phyloP scores from a whole-genome alignment of 306 rosid species.

The Medicago truncatula region MtrunA17r5.0-ANR NC_053047.1:5270001-5270500 shows the following conservation, averaged over 20 bases:
- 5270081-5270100: conserved; percentile 83
- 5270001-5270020: conserved; percentile 88
- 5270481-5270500: conserved; percentile 51
- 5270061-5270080: conserved; percentile 82
- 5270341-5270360: conserved; percentile 71
- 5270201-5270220: conserved; percentile 84
- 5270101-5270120: conserved; percentile 87
- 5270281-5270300: conserved; percentile 90
- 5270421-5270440: conserved; percentile 35
- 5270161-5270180: conserved; percentile 67
- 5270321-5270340: conserved; percentile 95
- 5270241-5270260: conserved; percentile 77
- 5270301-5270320: conserved; percentile 83
- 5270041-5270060: conserved; percentile 84
- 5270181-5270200: conserved; percentile 99
- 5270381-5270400: conserved; percentile 53
- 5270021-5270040: conserved; percentile 90
- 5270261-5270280: conserved; percentile 85
- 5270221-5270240: conserved; percentile 66
- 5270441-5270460: conserved; percentile 31
- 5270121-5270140: conserved; percentile 91
- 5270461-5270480: conserved; percentile 58
- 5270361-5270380: conserved; percentile 46
- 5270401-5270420: conserved; percentile 62
- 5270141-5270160: conserved; percentile 91